Base-by-base conservation (phyloP, 495 filamentous ascomycete genomes). In the Polyplosphaeria fusca region DNA sequence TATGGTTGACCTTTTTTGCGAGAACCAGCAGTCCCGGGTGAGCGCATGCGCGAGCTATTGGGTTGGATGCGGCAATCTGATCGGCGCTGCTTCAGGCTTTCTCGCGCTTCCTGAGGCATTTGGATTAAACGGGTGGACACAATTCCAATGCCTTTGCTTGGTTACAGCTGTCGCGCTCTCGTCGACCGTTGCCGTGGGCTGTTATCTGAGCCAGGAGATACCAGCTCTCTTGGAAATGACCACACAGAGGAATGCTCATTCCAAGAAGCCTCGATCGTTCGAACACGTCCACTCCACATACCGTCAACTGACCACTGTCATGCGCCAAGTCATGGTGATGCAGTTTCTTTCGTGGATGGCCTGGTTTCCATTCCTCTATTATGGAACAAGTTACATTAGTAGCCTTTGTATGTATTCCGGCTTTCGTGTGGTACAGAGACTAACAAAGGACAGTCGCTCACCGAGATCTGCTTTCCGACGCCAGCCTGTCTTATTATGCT, bases 11-110 rank as follows among this genome's bases (percentile, higher is more conserved):
- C 3, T 30, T 9, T 58, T 32, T 32, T 53, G 60, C 1, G 4
- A 13, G 32, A 3, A 52, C 19, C 59, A 63, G 45, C 63, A 65
- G 46, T 13, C 24, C 9, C 5, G 28, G 12, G 60, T 54, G 4
- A 58, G 37, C 27, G 53, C 63, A n/a, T 63, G 52, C 32, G 63
- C 60, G n/a, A 53, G 59, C 35, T 27, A 46, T 9, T 35, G 51
- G 2, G 46, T 28, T n/a, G 63, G 63, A 9, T 16, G 45, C 19
- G 63, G 59, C 18, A 65, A 56, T 37, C 39, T 63, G 2, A 19
- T 63, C 2, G 60, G 52, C n/a, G 57, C 57, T 26, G n/a, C n/a
- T 26, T 44, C 41, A 25, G 42, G 44, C 16, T 24, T 27, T 27
- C 12, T 48, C 22, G 5, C 45, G 7, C 25, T 48, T 13, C 13